Conservation (phyloP, 2,329 filamentous ascomycete genomes). For the Fusarium setosum region DNA sequence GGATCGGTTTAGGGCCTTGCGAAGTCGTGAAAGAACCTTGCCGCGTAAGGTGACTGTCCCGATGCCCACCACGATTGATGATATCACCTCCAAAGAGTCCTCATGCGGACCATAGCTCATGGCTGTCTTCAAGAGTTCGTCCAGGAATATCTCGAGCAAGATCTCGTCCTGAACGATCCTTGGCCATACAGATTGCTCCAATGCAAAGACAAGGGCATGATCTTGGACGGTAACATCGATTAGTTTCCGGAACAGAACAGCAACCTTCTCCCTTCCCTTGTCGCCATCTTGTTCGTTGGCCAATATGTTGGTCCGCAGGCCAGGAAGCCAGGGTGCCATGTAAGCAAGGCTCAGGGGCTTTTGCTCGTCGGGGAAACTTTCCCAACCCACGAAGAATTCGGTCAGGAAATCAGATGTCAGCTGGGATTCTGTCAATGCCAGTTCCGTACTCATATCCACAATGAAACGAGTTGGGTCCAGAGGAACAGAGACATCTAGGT, state of each 20-base stretch:
- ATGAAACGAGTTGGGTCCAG: slow-evolving; percentile 73
- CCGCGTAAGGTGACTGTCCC: slow-evolving; percentile 74
- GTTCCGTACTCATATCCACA: slow-evolving; percentile 71
- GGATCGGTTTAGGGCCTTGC: slow-evolving; percentile 75
- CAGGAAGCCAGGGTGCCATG: slow-evolving; percentile 76
- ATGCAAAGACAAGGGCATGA: slow-evolving; percentile 65
- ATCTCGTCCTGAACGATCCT: slow-evolving; percentile 73
- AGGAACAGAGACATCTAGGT: slow-evolving; percentile 70
- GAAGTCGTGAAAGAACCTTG: slow-evolving; percentile 72
- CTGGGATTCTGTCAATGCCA: slow-evolving; percentile 73
- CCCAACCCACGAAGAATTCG: slow-evolving; percentile 80
- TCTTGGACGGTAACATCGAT: slow-evolving; percentile 74
- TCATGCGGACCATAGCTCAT: slow-evolving; percentile 67
- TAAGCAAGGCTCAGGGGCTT: slow-evolving; percentile 75
- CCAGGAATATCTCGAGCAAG: slow-evolving; percentile 73
- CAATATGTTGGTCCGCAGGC: slow-evolving; percentile 69
- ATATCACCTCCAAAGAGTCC: slow-evolving; percentile 69
- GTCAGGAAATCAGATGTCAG: slow-evolving; percentile 76
- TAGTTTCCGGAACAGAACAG: slow-evolving; percentile 71
- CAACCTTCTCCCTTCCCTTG: slow-evolving; percentile 73
- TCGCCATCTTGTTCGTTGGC: slow-evolving; percentile 71
- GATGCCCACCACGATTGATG: slow-evolving; percentile 71
- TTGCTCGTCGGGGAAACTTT: slow-evolving; percentile 75
- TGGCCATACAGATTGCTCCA: slow-evolving; percentile 76
- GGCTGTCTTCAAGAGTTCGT: slow-evolving; percentile 74